phyloP scores from a whole-genome alignment of 805 yeast genomes.

The Yarrowia divulgata region DNA sequence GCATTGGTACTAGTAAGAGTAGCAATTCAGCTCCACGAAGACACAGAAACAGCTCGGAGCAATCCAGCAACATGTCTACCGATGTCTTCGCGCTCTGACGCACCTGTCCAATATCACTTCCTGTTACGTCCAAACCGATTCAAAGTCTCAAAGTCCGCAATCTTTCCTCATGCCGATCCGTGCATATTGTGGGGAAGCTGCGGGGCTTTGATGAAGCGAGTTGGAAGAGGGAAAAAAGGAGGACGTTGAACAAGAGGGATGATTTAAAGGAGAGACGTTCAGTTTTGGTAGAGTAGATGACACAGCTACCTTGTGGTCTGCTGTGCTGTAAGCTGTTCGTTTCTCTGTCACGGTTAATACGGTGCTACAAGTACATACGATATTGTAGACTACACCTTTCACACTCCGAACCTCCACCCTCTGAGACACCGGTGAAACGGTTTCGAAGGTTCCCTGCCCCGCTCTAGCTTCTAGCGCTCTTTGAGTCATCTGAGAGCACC shows the following conservation, averaged over 20 bases:
- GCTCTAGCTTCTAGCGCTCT: not conserved
- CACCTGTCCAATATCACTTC: slow-evolving; percentile 26
- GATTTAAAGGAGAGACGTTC: not conserved
- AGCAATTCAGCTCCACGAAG: too few species aligned
- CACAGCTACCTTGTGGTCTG: too few species aligned
- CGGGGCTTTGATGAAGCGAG: slow-evolving; percentile 3
- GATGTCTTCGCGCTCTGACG: not conserved
- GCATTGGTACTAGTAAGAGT: too few species aligned
- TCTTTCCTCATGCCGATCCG: slow-evolving; percentile 14
- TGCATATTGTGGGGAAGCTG: slow-evolving; percentile 32
- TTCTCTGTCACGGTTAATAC: too few species aligned
- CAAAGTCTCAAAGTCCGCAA: slow-evolving; percentile 1
- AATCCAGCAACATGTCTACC: not conserved
- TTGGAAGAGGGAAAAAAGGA: too few species aligned
- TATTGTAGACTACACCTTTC: too few species aligned
- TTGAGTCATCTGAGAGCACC: not conserved
- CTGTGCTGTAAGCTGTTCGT: too few species aligned
- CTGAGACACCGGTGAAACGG: slow-evolving; percentile 29
- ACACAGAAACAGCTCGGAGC: too few species aligned
- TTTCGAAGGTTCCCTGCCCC: slow-evolving; percentile 20
- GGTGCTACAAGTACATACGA: too few species aligned
- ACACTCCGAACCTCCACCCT: not conserved
- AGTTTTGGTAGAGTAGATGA: not conserved
- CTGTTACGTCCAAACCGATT: slow-evolving; percentile 4
- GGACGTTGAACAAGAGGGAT: too few species aligned